Evolutionary conservation across 2,329 filamentous ascomycete species (phyloP), one percentile per base, ranked within the genome.

Genomic region (Chrysoporthe austroafricana): DNA sequence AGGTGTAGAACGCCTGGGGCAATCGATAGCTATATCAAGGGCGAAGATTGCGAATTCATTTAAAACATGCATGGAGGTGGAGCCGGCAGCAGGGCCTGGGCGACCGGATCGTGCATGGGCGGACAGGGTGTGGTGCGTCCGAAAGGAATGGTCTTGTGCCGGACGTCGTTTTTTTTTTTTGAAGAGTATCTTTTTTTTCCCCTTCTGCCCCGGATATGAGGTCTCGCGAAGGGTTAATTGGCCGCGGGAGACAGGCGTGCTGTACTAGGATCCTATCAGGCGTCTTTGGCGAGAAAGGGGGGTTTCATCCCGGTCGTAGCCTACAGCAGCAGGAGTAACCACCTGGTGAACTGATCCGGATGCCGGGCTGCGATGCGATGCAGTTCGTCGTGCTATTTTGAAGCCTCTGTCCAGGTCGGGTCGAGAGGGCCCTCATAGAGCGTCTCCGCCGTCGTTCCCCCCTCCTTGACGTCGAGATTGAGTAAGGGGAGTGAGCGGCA

Each of bases 21-120:
- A 48, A 61, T 68, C 32, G 58, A 43, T 65, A 62, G 62, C 52
- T 69, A 69, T 67, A 69, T 65, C 58, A 65, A 62, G 62, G 62
- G 62, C 63, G 66, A 68, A 64, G 68, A 66, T 68, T 64, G 62
- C 65, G 59, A 56, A 60, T 50, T 69, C 68, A 69, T 68, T 64
- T 69, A 69, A 66, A 67, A 66, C 65, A 65, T 69, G 68, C 65
- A 67, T 65, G 62, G 57, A 69, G 58, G 68, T 69, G 68, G 68
- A 63, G 60, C 62, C 65, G 59, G 46, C 57, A 60, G 50, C 66
- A 67, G 67, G 56, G 21, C 60, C 54, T 54, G 60, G 43, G 60
- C 43, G 48, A 8, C 59, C 26, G 59, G 39, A 32, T 54, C 21
- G 54, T 57, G 64, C 67, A 66, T 62, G 60, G 54, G n/a, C 54